These are phyloP conservation scores for Colletotrichum cereale DNA, from an alignment of 2,329 filamentous ascomycete species.

Conservation along the genomic window DNA sequence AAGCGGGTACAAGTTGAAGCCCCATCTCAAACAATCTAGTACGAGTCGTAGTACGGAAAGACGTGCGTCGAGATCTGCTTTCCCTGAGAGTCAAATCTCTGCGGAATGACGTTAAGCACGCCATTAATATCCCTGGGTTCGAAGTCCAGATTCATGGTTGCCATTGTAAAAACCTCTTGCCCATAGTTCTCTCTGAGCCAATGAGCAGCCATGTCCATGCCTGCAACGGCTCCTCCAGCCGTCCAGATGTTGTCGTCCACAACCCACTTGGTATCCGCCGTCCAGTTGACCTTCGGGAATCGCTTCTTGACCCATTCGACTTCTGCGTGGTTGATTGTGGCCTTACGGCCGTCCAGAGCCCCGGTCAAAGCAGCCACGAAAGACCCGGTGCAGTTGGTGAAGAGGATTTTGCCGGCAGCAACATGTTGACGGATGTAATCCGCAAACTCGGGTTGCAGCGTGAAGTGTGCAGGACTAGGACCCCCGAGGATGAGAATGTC, in stretches of 20 bases:
- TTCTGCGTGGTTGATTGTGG: slow-evolving; percentile 56
- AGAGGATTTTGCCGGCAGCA: slow-evolving; percentile 50
- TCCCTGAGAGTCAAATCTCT: slow-evolving; percentile 46
- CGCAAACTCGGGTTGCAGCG: slow-evolving; percentile 47
- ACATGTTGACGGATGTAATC: slow-evolving; percentile 52
- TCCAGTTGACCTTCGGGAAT: slow-evolving; percentile 59
- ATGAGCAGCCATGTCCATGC: slow-evolving; percentile 58
- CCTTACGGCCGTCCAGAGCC: slow-evolving; percentile 56
- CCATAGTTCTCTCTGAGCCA: slow-evolving; percentile 55
- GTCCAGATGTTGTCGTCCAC: slow-evolving; percentile 62
- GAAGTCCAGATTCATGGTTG: slow-evolving; percentile 48
- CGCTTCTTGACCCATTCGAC: slow-evolving; percentile 47
- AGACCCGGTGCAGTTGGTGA: slow-evolving; percentile 55
- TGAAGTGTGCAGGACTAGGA: slow-evolving; percentile 45
- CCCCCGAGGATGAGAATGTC: slow-evolving; percentile 54
- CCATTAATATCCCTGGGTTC: slow-evolving; percentile 52
- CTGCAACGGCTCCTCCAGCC: slow-evolving; percentile 57
- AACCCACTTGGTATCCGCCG: slow-evolving; percentile 57
- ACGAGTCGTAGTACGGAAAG: slow-evolving; percentile 16
- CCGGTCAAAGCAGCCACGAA: slow-evolving; percentile 49
- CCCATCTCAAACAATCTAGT: neutral
- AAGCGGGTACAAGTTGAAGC: neutral
- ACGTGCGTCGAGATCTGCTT: slow-evolving; percentile 47
- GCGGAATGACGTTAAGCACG: slow-evolving; percentile 45
- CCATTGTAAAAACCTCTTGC: slow-evolving; percentile 44